Evolutionary conservation across 2,329 filamentous ascomycete genomes (phyloP).

Genomic region (Ophiognomonia clavigignenti-juglandacearum): DNA sequence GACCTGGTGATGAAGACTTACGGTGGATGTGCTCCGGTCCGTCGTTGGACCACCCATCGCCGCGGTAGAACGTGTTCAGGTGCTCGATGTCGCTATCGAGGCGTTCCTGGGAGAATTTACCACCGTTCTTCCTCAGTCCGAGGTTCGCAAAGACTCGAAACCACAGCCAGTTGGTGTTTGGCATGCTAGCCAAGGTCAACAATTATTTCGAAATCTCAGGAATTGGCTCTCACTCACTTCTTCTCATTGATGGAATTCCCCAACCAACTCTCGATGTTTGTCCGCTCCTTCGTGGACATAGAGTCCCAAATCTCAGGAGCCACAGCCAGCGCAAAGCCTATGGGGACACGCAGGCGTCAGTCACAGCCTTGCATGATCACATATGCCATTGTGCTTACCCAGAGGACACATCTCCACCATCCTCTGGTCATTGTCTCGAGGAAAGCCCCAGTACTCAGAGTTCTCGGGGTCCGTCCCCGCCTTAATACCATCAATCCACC

Average conservation of each 20-base stretch:
- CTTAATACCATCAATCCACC: slow-evolving; percentile 66
- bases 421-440: slow-evolving; percentile 71
- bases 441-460: slow-evolving; percentile 72
- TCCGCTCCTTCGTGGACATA: slow-evolving; percentile 55
- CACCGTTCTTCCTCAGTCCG: slow-evolving; percentile 69
- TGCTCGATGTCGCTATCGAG: slow-evolving; percentile 73
- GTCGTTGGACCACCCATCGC: slow-evolving; percentile 78
- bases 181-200: slow-evolving; percentile 57
- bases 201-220: not conserved
- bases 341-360: not conserved
- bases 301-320: slow-evolving; percentile 62
- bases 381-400: slow-evolving; percentile 31
- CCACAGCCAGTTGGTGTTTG: slow-evolving; percentile 68
- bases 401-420: slow-evolving; percentile 85
- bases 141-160: slow-evolving; percentile 82
- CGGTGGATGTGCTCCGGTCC: slow-evolving; percentile 71
- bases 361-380: not conserved
- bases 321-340: slow-evolving; percentile 66
- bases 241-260: slow-evolving; percentile 74
- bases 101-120: slow-evolving; percentile 62
- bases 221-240: slow-evolving; percentile 39
- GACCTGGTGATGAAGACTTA: slow-evolving; percentile 29
- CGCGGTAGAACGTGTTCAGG: slow-evolving; percentile 76
- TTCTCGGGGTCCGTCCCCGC: slow-evolving; percentile 66
- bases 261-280: slow-evolving; percentile 67